These are phyloP conservation scores for Musa beccarii DNA, from an alignment of 176 grass and related monocot species.

Conservation along the genomic window DNA sequence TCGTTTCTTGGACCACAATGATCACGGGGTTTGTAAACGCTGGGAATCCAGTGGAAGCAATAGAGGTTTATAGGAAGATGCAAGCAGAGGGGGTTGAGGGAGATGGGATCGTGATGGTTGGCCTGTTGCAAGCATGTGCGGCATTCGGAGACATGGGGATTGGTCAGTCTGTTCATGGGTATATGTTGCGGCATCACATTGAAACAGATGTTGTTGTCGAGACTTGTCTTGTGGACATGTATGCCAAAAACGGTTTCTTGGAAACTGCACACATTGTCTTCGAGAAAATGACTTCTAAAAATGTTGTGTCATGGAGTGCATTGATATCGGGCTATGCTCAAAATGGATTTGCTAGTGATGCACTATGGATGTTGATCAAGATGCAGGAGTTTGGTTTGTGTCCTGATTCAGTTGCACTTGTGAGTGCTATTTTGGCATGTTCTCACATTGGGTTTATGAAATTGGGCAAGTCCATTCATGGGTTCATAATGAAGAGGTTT, in stretches of 20 bases:
- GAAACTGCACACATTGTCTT: conserved; percentile 29
- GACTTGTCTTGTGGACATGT: conserved; percentile 52
- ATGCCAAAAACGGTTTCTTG: conserved; percentile 32
- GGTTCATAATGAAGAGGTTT: conserved; percentile 37
- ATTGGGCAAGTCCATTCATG: conserved; percentile 50
- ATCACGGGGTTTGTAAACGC: conserved; percentile 36
- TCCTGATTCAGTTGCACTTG: conserved; percentile 27
- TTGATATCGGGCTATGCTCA: conserved; percentile 43
- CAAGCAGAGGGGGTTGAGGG: conserved; percentile 17
- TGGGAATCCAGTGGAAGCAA: conserved; percentile 26
- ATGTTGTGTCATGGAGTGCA: conserved; percentile 34
- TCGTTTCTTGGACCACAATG: conserved; percentile 59
- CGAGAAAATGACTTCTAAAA: conserved; percentile 23
- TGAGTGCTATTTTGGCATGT: conserved; percentile 39
- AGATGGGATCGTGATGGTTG: conserved; percentile 44
- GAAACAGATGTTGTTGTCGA: conserved; percentile 28
- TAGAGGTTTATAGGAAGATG: conserved; percentile 47
- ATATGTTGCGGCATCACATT: conserved; percentile 32
- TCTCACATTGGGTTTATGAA: conserved; percentile 40
- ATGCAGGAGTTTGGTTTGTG: conserved; percentile 28
- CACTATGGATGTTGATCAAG: conserved; percentile 36
- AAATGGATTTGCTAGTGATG: conserved; percentile 31
- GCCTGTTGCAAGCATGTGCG: conserved; percentile 27
- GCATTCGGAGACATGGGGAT: conserved; percentile 17
- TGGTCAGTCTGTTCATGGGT: conserved; percentile 42